phyloP scores from a whole-genome alignment of 2,329 filamentous ascomycete species.

The Aureobasidium leucospermi region DNA sequence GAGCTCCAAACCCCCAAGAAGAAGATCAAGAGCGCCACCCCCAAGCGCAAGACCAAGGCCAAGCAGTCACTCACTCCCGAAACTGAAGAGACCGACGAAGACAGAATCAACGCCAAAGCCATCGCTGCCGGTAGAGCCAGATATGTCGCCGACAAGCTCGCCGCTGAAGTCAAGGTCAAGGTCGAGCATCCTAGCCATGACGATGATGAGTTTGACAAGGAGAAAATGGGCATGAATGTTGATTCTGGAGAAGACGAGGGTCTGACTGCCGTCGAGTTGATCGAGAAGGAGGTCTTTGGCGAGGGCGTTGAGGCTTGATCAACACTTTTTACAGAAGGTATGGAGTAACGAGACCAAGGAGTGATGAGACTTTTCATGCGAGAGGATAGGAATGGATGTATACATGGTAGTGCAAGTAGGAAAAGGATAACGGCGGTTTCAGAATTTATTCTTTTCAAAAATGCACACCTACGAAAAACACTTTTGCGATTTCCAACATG shows the following conservation, averaged over 20 bases:
- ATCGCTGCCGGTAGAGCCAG: constrained; percentile 3
- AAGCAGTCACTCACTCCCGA: background rate
- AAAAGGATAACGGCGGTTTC: background rate
- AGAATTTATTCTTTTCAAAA: too few relatives aligned
- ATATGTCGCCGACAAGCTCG: background rate
- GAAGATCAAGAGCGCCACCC: background rate
- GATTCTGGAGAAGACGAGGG: constrained; percentile 2
- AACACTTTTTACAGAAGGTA: too few relatives aligned
- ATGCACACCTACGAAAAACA: too few relatives aligned
- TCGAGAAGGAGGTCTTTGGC: background rate
- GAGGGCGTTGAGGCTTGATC: background rate
- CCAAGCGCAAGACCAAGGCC: background rate
- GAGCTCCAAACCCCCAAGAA: background rate
- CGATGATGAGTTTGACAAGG: background rate
- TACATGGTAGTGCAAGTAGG: background rate
- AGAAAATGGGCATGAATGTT: background rate
- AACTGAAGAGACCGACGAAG: background rate
- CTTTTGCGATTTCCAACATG: too few relatives aligned
- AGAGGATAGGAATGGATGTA: background rate
- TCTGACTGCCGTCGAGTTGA: background rate
- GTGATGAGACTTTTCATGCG: too few relatives aligned
- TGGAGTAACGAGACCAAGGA: too few relatives aligned
- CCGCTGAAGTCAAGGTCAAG: background rate
- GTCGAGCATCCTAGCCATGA: background rate
- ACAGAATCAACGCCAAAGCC: background rate